Conservation (phyloP, 163 green algal genomes). For the Volvox carteri region DNA sequence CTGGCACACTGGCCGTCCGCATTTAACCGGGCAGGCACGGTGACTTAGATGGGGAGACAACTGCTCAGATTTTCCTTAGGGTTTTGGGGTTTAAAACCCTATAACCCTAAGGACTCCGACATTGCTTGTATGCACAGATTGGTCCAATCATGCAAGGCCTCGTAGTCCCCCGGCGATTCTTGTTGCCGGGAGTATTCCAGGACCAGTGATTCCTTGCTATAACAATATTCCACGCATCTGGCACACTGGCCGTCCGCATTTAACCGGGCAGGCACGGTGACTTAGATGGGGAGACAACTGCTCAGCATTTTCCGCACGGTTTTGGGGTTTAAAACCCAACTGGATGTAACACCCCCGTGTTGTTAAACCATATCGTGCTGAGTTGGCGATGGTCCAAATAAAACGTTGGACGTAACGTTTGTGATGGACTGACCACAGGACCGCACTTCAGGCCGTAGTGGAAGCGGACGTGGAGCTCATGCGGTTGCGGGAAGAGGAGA, state of each 20-base stretch:
- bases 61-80: no score
- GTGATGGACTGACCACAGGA: no score
- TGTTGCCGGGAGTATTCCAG: slow-evolving; percentile 44
- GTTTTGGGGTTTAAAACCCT: no score
- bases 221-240: slow-evolving; percentile 53
- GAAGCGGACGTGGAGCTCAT: slow-evolving; percentile 97
- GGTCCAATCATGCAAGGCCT: slow-evolving; percentile 29
- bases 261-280: slow-evolving; percentile 38
- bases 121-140: background rate
- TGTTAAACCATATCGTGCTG: no score
- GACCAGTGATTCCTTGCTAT: slow-evolving; percentile 51
- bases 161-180: background rate
- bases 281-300: slow-evolving; percentile 55
- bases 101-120: no score
- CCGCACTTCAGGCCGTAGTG: slow-evolving; percentile 81
- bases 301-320: background rate
- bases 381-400: no score
- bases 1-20: slow-evolving; percentile 49
- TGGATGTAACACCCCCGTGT: no score
- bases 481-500: slow-evolving; percentile 92
- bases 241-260: slow-evolving; percentile 50
- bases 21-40: background rate
- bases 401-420: no score
- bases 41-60: slow-evolving; percentile 54
- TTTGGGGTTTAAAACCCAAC: no score